Evolutionary conservation across 108 stramenopile species (phyloP), one percentile per base, ranked within the genome.

Genomic region (Skeletonema costatum): DNA sequence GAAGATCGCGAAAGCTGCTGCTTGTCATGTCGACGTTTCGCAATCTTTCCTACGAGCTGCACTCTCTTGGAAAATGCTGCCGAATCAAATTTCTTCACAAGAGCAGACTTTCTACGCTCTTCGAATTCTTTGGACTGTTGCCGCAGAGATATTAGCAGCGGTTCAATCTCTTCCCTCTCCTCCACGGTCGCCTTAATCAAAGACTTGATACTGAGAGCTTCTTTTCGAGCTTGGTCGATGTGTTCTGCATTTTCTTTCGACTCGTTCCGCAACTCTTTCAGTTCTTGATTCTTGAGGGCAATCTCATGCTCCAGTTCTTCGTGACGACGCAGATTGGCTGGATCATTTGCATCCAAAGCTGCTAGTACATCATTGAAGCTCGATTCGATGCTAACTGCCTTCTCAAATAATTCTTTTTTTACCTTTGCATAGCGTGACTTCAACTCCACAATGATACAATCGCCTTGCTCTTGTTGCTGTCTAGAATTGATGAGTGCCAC

Each of bases 221-320:
- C 48, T 32, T 58, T 42, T 36, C 66, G 64, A 32, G 56, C 38
- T 5, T 62, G 10, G 46, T 21, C 30, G 14, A 9, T 6, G 30
- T 44, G 46, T 60, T 33, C 33, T 53, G 60, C 14, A 74, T 70
- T 68, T 60, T 41, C 53, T 36, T 46, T 29, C 60, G 39, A 30
- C 39, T 59, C 51, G 9, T 25, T 1, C 1, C 8, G n/a, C 12
- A 81, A 33, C 56, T 81, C 86, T 13, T 33, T 38, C n/a, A 78
- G 60, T 61, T 87, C 82, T 60, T 76, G 66, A 16, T 62, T 70
- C 2, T 58, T 70, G 1, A 84, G 68, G 16, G 38, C 25, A 39
- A 81, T 73, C 60, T 84, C 76, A 32, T 77, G 80, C 41, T 84
- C 86, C 25, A 87, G 67, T 13, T 70, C 21, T n/a, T 78, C 65